Evolutionary conservation across 2,329 filamentous ascomycete genomes (phyloP), one percentile per base, ranked within the genome.

Genomic region (Fusarium acutatum): DNA sequence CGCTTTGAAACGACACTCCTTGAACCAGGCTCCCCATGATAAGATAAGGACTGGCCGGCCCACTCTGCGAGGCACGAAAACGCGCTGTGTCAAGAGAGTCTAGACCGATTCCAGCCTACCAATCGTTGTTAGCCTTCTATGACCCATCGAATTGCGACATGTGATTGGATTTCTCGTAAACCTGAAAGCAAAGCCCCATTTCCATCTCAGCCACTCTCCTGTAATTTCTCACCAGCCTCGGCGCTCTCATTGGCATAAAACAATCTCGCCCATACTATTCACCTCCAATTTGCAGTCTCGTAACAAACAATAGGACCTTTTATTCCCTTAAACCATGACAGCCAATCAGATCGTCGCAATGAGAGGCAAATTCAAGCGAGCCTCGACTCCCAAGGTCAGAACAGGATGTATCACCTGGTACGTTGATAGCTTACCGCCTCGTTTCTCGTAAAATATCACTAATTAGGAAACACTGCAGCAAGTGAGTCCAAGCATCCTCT

Each of bases 361-460:
- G 1, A 47, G 62, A 26, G 37, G 37, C 40, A 68, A 67, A 54
- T 47, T 54, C 35, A 67, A 61, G 30, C 54, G 65, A n/a, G 46
- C 64, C 11, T 68, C 65, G 6, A 40, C 46, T 12, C 65, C 63
- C 8, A 68, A 68, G n/a, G 41, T 40, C 13, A 44, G 64, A 34
- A 67, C 24, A 1, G 65, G 65, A 37, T 68, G 65, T 12, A 35
- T 68, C 20, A 68, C 65, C 40, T 68, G 64, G 65, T 68, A 68
- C 3, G 65, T 62, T 30, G 15, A 47, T 49, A 50, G 60, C 44
- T 22, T 49, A 7, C 22, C 30, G 18, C 43, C 11, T 28, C 15
- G 22, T 43, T 37, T 68, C 28, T 28, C 64, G 54, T 61, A 41
- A 47, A 40, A 53, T 13, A 15, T 30, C 13, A 35, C 62, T 68